Evolutionary conservation across 441 rosid species (phyloP).

Genomic region (Oxalis stricta): DNA sequence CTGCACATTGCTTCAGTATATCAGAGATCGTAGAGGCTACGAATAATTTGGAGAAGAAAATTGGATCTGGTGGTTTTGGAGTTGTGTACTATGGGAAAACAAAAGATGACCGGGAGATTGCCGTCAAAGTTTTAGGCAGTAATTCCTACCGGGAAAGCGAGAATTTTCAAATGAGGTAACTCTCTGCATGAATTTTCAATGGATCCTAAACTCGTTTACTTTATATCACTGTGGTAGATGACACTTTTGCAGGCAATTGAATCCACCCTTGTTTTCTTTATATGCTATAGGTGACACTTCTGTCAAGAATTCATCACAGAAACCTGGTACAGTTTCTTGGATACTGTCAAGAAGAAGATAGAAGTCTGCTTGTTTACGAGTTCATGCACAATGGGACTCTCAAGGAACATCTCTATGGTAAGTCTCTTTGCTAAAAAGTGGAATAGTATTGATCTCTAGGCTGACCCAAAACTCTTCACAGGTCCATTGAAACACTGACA

Average conservation of each 20-base stretch:
- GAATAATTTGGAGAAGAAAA: conserved; percentile 60
- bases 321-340: conserved; percentile 95
- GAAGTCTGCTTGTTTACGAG: conserved; percentile 78
- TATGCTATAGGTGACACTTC: conserved; percentile 58
- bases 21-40: conserved; percentile 79
- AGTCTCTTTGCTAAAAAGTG: conserved; percentile 5
- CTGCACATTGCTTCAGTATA: conserved; percentile 67
- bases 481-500: conserved; percentile 48
- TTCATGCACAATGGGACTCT: conserved; percentile 94
- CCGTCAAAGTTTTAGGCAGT: conserved; percentile 67
- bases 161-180: conserved; percentile 90
- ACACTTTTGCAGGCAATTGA: not conserved
- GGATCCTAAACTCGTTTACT: not conserved
- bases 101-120: conserved; percentile 85
- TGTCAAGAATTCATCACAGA: conserved; percentile 96
- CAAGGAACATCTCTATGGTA: conserved; percentile 94
- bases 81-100: conserved; percentile 75
- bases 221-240: not conserved
- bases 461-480: conserved; percentile 11
- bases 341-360: conserved; percentile 88
- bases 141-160: conserved; percentile 82
- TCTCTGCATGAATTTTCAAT: not conserved
- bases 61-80: conserved; percentile 97
- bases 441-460: conserved; percentile 1
- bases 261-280: too few species aligned